Base-by-base conservation (phyloP, 371 early-diverging fungal genomes). In the Catenaria anguillulae region DNA sequence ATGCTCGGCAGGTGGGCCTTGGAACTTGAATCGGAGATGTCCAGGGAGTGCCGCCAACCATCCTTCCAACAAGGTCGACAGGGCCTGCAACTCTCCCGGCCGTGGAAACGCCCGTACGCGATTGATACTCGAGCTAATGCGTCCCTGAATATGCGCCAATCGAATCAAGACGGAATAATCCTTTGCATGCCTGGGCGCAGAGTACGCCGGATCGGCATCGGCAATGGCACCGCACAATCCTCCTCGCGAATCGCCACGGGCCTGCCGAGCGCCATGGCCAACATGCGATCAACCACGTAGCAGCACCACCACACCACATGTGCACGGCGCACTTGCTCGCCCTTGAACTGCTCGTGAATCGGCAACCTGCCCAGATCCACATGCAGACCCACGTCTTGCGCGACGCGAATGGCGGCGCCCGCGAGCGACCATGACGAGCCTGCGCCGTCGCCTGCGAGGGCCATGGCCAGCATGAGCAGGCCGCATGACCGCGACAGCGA, bases 241-340 rank as follows among this genome's bases (percentile, higher is more conserved):
- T 50, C 52, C 29, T 50, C 52, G 52, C 19, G 52, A 19, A 50
- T 50, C 29, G 52, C 31, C 15, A 50, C 21, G 8, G 52, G 29
- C 15, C 52, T 26, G 52, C 52, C 52, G 15, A 50, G 52, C 52
- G 52, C 29, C 21, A 29, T 10, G 3, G 29, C 52, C 15, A 50
- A 31, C 52, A 50, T 50, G 52, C 52, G 52, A 31, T 50, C 52
- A 15, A 50, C 29, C 29, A 19, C 31, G 52, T 50, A 50, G 52
- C 52, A 50, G 52, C 52, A 50, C 52, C 52, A 50, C 52, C 52
- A 50, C 29, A 50, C 52, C 21, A 10, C 12, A 31, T 29, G 26
- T 17, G 29, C 52, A 13, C 52, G 52, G 52, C 23, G 52, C 29
- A 29, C 13, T 19, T 50, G 52, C 29, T 29, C 29, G 26, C 10